Evolutionary conservation across 495 filamentous ascomycete species (phyloP), one percentile per base, ranked within the genome.

Genomic region (Alectoria sarmentosa): DNA sequence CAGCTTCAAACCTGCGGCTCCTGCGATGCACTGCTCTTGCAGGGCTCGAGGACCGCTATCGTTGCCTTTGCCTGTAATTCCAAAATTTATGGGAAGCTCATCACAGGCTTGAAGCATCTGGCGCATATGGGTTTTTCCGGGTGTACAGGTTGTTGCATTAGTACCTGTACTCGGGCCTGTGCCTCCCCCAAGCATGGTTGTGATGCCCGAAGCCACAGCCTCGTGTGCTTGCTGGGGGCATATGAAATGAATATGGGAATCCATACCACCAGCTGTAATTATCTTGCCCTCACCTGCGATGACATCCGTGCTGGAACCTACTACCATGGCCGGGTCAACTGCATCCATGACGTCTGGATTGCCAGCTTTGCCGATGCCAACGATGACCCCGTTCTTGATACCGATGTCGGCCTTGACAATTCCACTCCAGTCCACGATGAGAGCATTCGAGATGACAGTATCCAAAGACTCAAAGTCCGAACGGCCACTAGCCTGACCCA

Each of bases 381-480:
- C 87, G 73, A 98, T 97, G 8, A 89, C 63, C 1, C 94, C 93
- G 63, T 93, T 76, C 72, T 92, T 96, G 70, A 98, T 87, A 41
- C 95, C 94, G 74, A 98, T 94, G 75, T 98, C 94, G 6, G 92
- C 93, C 79, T 98, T 98, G 80, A 88, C 94, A 68, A 98, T 97
- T 49, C 94, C 94, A 21, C 83, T 87, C 82, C 87, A 94, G 73
- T 98, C 95, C 21, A 98, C 82, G 36, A 98, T 85, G 68, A 98
- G 74, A 15, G 95, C 95, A 73, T 98, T 98, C 14, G 91, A 92
- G 68, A 98, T 88, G 17, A 96, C 87, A 62, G 93, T 85, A 72
- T 98, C 94, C 68, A 96, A 73, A 52, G 84, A 86, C 30, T 94
- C 84, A 4, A 77, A 73, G 69, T 92, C 86, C 7, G 81, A 73